These are phyloP conservation scores for Yamadazyma trypodendri DNA, from an alignment of 1,139 yeast genomes.

Conservation along the genomic window DNA sequence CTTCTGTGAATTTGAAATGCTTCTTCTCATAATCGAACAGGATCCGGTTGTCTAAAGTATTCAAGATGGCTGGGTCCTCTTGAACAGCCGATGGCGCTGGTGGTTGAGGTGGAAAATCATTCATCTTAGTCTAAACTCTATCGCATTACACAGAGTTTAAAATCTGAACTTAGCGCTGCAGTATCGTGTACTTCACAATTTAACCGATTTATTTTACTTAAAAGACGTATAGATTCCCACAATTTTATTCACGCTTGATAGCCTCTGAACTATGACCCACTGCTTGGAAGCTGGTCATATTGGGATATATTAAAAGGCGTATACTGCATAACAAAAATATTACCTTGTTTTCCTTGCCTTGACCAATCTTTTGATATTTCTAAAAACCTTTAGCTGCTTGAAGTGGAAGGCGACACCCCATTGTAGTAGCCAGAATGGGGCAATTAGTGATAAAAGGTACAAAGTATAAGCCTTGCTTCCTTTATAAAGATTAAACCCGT, in stretches of 20 bases:
- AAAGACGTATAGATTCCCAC: too few species aligned
- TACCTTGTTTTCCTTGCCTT: not conserved
- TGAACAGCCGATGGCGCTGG: slow-evolving; percentile 19
- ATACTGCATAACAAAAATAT: not conserved
- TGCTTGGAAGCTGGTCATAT: too few species aligned
- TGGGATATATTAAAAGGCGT: too few species aligned
- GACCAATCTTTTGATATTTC: slow-evolving; percentile 7
- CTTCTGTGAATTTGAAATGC: slow-evolving; percentile 24
- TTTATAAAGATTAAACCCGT: slow-evolving; percentile 13
- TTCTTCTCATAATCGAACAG: slow-evolving; percentile 24
- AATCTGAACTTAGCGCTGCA: too few species aligned
- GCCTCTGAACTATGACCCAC: too few species aligned
- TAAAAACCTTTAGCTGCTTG: slow-evolving; percentile 28
- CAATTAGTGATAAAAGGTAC: slow-evolving; percentile 22
- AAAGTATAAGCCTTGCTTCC: slow-evolving; percentile 24
- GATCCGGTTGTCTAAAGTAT: slow-evolving; percentile 26
- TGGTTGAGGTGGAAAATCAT: slow-evolving; percentile 22
- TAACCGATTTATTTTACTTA: too few species aligned
- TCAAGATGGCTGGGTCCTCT: slow-evolving; percentile 17
- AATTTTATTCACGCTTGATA: too few species aligned
- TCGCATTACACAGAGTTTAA: too few species aligned
- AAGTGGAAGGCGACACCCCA: slow-evolving; percentile 26
- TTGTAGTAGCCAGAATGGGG: slow-evolving; percentile 34
- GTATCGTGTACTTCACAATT: too few species aligned
- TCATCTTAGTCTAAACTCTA: not conserved